A percentile compares a stretch with the other conserved stretches of the same genome.
phyloP scores from a whole-genome alignment of 805 yeast species.

The Candida maesae region DNA sequence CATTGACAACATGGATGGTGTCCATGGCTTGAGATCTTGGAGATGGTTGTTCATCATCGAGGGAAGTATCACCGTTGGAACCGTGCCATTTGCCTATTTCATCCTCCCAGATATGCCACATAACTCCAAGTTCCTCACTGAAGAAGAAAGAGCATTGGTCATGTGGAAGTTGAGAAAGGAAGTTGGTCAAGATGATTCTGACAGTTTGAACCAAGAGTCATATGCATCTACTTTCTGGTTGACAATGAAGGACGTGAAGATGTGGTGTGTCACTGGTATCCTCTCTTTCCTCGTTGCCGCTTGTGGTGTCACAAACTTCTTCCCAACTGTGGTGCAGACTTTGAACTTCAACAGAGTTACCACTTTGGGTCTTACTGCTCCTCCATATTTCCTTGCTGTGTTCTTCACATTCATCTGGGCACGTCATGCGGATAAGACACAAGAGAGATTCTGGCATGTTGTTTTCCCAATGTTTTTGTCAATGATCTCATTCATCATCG shows the following conservation, averaged over 20 bases:
- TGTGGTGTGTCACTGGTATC: slow-evolving; percentile 44
- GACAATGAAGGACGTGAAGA: slow-evolving; percentile 39
- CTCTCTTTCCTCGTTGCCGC: slow-evolving; percentile 48
- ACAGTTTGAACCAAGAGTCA: slow-evolving; percentile 25
- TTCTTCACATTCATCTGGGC: slow-evolving; percentile 49
- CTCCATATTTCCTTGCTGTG: slow-evolving; percentile 53
- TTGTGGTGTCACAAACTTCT: slow-evolving; percentile 48
- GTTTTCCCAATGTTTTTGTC: slow-evolving; percentile 40
- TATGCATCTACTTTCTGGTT: slow-evolving; percentile 35
- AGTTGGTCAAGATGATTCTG: slow-evolving; percentile 18
- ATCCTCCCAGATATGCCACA: slow-evolving; percentile 47
- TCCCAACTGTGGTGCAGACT: slow-evolving; percentile 57
- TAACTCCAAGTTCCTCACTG: slow-evolving; percentile 40
- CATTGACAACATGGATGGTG: slow-evolving; percentile 36
- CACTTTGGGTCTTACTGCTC: slow-evolving; percentile 46
- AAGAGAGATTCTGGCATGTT: slow-evolving; percentile 52
- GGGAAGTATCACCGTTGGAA: slow-evolving; percentile 47
- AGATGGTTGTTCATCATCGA: slow-evolving; percentile 65
- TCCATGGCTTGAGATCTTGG: slow-evolving; percentile 52
- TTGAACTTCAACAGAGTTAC: slow-evolving; percentile 46
- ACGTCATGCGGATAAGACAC: slow-evolving; percentile 51
- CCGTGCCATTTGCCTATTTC: slow-evolving; percentile 44
- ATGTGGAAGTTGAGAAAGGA: not conserved
- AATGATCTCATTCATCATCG: slow-evolving; percentile 42
- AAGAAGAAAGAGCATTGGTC: not conserved